phyloP scores from a whole-genome alignment of 2,329 filamentous ascomycete genomes.

The Rhynchosporium agropyri region DNA sequence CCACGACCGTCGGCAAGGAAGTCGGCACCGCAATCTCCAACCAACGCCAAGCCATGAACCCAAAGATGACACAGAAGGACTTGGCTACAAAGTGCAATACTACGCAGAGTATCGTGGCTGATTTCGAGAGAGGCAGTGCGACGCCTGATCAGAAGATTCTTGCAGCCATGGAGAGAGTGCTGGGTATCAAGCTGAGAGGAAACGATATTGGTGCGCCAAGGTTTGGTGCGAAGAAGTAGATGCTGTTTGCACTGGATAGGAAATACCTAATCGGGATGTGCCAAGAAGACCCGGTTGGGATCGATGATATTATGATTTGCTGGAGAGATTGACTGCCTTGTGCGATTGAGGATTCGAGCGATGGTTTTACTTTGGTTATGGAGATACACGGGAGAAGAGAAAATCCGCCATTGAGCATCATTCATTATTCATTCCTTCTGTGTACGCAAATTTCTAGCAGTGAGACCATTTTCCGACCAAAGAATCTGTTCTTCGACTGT shows the following conservation, averaged over 20 bases:
- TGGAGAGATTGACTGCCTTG: neutral
- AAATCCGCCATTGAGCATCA: too few species aligned
- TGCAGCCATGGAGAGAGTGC: slow-evolving; percentile 74
- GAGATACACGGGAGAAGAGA: too few species aligned
- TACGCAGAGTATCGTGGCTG: slow-evolving; percentile 75
- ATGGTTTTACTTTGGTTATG: slow-evolving; percentile 13
- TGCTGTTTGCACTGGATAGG: neutral
- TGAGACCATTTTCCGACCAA: too few species aligned
- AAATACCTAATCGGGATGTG: neutral
- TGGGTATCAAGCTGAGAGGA: slow-evolving; percentile 87
- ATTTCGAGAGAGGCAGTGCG: slow-evolving; percentile 81
- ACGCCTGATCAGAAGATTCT: slow-evolving; percentile 84
- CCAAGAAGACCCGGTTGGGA: neutral
- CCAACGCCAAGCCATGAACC: slow-evolving; percentile 77
- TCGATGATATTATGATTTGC: slow-evolving; percentile 14
- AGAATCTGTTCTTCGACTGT: too few species aligned
- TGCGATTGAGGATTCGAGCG: neutral
- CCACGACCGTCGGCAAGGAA: slow-evolving; percentile 80
- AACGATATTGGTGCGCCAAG: slow-evolving; percentile 82
- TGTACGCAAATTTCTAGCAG: too few species aligned
- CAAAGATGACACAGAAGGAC: slow-evolving; percentile 95
- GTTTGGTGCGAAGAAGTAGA: slow-evolving; percentile 58
- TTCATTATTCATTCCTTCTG: too few species aligned
- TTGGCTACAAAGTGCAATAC: slow-evolving; percentile 88
- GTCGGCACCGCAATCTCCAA: slow-evolving; percentile 84